Evolutionary conservation across 805 yeast genomes (phyloP).

Genomic region (Ogataea saltuana): DNA sequence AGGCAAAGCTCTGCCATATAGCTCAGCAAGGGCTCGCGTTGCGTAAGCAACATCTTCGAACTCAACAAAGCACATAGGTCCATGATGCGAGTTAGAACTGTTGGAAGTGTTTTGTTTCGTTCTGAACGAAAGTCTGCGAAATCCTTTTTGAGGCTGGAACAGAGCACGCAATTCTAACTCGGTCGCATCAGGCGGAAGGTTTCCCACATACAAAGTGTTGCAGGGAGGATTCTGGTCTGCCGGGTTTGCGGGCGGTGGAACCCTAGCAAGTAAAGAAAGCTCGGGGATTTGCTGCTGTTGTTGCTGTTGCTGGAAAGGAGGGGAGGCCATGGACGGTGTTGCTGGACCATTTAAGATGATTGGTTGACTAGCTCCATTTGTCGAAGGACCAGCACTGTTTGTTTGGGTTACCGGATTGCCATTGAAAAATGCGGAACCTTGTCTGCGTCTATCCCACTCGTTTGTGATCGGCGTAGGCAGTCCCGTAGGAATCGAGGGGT

Average conservation of each 20-base stretch:
- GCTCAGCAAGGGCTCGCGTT: slow-evolving; percentile 88
- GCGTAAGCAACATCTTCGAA: slow-evolving; percentile 95
- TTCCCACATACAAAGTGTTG: slow-evolving; percentile 94
- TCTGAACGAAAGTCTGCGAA: slow-evolving; percentile 87
- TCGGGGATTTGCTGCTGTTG: slow-evolving; percentile 47
- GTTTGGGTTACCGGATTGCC: slow-evolving; percentile 13
- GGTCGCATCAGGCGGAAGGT: slow-evolving; percentile 94
- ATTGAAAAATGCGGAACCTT: slow-evolving; percentile 53
- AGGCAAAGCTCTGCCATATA: slow-evolving; percentile 90
- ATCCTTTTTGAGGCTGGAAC: slow-evolving; percentile 88
- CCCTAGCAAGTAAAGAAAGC: slow-evolving; percentile 70
- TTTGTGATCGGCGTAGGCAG: slow-evolving; percentile 33
- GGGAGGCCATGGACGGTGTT: slow-evolving; percentile 26
- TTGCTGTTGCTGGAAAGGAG: slow-evolving; percentile 27
- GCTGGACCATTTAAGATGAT: slow-evolving; percentile 19
- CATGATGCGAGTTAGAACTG: slow-evolving; percentile 56
- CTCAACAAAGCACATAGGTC: slow-evolving; percentile 99
- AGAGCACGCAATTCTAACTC: slow-evolving; percentile 88
- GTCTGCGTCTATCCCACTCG: slow-evolving; percentile 53
- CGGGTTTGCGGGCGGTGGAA: slow-evolving; percentile 93
- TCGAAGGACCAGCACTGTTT: slow-evolving; percentile 9
- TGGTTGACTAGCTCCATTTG: slow-evolving; percentile 19
- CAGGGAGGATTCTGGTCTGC: slow-evolving; percentile 99
- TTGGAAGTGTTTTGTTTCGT: slow-evolving; percentile 51
- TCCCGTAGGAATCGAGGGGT: slow-evolving; percentile 26